Evolutionary conservation across 495 filamentous ascomycete species (phyloP), one percentile per base, ranked within the genome.

Genomic region (Chaetomidium leptoderma): DNA sequence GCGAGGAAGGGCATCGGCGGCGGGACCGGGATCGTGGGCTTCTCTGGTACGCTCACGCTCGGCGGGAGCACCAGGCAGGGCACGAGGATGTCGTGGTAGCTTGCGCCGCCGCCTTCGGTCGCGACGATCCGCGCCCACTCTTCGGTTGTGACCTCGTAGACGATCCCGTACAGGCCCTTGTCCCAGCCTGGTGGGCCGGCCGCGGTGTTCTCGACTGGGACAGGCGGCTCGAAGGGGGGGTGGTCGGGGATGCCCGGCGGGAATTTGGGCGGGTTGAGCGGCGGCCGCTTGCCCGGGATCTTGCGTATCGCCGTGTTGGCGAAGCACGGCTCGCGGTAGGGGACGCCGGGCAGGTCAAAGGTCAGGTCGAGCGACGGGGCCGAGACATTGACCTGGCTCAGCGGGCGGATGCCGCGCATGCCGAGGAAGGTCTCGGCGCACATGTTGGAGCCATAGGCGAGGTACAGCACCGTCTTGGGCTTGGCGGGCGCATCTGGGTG

Each of bases 381-480:
- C 6, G 85, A 78, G 17, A 96, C 93, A 65, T 88, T 86, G 61
- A 92, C 69, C 55, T 85, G 77, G 43, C 86, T 88, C 10, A 97
- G 66, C 0, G 93, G 93, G 8, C 78, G 81, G 66, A 97, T 91
- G 58, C 86, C 86, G 13, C 91, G 85, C 30, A 62, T 72, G 45
- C 86, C 89, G 27, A 82, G 79, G 69, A 97, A 96, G 1, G 87
- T 91, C 64, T 86, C 69, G 17, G 85, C 77, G 50, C 75, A 80
- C 55, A 98, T 81, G 68, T 97, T 98, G 48, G 91, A 95, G 60
- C 93, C 93, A 63, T 98, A 98, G 37, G 93, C 93, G 11, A 98
- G 83, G 74, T 97, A 98, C 44, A 96, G 80, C 48, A 96, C 76
- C 3, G 89, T 90, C 14, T 53, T 48, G 16, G 66, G 58, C 6